Percentiles rank a stretch among this genome's conserved stretches.
Conservation (phyloP, 2,329 filamentous ascomycete species). For the Elsinoe fawcettii region DNA sequence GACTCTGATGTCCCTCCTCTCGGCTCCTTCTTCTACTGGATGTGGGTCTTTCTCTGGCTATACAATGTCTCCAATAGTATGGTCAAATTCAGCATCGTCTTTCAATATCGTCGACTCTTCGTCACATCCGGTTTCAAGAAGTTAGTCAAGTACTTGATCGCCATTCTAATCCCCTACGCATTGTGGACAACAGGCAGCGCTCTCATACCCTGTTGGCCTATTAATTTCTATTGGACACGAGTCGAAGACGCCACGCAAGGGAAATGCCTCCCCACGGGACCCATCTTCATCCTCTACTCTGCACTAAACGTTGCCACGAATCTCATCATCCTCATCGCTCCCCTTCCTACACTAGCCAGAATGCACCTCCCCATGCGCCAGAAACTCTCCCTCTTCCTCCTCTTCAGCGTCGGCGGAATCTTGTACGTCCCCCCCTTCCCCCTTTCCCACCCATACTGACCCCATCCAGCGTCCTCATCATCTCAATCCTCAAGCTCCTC, state of each 20-base stretch:
- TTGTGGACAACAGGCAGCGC: slow-evolving; percentile 29
- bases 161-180: slow-evolving; percentile 26
- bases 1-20: neutral
- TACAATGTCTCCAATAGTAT: slow-evolving; percentile 33
- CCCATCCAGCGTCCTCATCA: neutral
- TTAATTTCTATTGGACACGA: slow-evolving; percentile 36
- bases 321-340: slow-evolving; percentile 26
- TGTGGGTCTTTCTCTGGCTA: slow-evolving; percentile 30
- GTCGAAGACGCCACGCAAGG: slow-evolving; percentile 17
- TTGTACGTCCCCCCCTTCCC: slow-evolving; percentile 22
- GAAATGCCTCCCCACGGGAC: slow-evolving; percentile 34
- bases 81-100: slow-evolving; percentile 39
- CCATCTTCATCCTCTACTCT: slow-evolving; percentile 27
- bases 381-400: slow-evolving; percentile 26
- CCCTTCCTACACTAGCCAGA: slow-evolving; percentile 27
- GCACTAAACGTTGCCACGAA: slow-evolving; percentile 29
- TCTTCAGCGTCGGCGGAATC: slow-evolving; percentile 29
- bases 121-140: slow-evolving; percentile 34
- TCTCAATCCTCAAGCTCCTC: slow-evolving; percentile 3
- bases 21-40: neutral
- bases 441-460: slow-evolving; percentile 4
- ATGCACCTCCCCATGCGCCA: slow-evolving; percentile 26
- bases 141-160: slow-evolving; percentile 36
- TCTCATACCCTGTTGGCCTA: slow-evolving; percentile 36
- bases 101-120: slow-evolving; percentile 43